A percentile compares a stretch with the other conserved stretches of the same genome.
phyloP scores from a whole-genome alignment of 2,329 filamentous ascomycete species.

The Beauveria pseudobassiana region DNA sequence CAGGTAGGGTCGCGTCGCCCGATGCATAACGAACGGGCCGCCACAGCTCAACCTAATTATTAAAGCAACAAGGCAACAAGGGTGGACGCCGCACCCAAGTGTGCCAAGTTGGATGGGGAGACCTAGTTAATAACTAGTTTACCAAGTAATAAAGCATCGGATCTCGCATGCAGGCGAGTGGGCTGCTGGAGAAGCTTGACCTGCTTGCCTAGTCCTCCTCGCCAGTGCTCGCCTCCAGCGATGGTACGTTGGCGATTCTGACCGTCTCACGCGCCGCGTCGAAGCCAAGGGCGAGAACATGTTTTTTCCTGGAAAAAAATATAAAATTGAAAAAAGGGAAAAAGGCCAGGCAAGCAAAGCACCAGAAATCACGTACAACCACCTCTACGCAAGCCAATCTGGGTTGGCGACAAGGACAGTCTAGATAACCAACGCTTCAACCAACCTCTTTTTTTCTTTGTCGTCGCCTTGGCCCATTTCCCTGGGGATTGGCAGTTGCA shows the following conservation, averaged over 20 bases:
- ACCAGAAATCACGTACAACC: neutral
- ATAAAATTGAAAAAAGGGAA: neutral
- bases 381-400: neutral
- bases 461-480: neutral
- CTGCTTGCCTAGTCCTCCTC: neutral
- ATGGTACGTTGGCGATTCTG: neutral
- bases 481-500: neutral
- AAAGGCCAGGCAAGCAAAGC: neutral
- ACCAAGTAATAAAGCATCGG: neutral
- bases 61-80: no score
- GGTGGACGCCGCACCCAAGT: neutral
- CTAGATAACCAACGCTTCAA: neutral
- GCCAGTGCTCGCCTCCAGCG: no score
- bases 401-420: neutral
- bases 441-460: neutral
- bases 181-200: neutral
- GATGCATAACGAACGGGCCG: neutral
- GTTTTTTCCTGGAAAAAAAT: no score
- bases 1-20: neutral
- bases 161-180: conserved; percentile 3
- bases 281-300: neutral
- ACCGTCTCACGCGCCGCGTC: neutral
- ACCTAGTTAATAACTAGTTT: no score
- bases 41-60: neutral
- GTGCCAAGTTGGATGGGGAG: no score